Conservation (phyloP, 177 flowering plant genomes). For the Vitis hybrid region DNA sequence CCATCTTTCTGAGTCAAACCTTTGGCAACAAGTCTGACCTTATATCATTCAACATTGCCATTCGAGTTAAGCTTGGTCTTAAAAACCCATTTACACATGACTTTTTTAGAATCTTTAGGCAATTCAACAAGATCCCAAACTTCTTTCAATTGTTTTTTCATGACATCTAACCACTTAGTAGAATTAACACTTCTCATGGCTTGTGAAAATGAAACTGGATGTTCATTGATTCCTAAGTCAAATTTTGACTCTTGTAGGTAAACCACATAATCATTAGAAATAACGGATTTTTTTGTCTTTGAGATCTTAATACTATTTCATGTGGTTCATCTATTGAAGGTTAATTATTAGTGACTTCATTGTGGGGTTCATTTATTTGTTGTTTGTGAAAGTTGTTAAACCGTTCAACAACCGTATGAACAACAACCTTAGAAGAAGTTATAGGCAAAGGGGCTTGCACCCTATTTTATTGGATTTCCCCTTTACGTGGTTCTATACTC, state of each 20-base stretch:
- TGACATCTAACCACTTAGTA: slow-evolving; percentile 19
- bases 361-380: neutral
- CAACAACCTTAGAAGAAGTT: neutral
- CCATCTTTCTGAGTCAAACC: slow-evolving; percentile 16
- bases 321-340: neutral
- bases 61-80: slow-evolving; percentile 19
- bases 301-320: neutral
- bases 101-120: slow-evolving; percentile 5
- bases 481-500: slow-evolving; percentile 6
- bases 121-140: slow-evolving; percentile 22
- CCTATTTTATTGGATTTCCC: neutral
- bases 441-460: no score
- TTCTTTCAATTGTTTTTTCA: slow-evolving; percentile 17
- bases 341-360: neutral
- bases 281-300: neutral
- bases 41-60: slow-evolving; percentile 13
- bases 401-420: slow-evolving; percentile 3
- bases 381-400: neutral
- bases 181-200: slow-evolving; percentile 10
- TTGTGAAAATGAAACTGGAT: slow-evolving; percentile 7
- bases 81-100: slow-evolving; percentile 20
- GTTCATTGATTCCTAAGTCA: neutral
- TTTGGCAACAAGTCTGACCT: slow-evolving; percentile 16
- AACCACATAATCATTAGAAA: slow-evolving; percentile 16
- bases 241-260: slow-evolving; percentile 9